Base-by-base conservation (phyloP, 768 basidiomycete genomes). In the Xerocomellus dryophilus region DNA sequence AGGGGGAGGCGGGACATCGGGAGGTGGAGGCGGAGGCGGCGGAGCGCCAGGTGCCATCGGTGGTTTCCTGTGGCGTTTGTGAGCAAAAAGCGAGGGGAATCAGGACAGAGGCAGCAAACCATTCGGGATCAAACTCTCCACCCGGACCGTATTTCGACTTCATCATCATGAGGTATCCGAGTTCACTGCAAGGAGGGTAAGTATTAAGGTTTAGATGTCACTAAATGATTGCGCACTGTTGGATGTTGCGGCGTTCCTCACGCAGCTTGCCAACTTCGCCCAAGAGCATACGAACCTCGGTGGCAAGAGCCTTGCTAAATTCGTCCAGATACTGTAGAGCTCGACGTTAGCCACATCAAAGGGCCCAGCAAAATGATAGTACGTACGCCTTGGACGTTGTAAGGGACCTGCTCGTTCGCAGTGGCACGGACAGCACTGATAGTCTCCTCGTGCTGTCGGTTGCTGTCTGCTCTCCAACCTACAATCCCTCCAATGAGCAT, bases 121-220 rank as follows among this genome's bases (percentile, higher is more conserved):
- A 93, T n/a, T 88, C 84, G 8, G 85, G 80, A 62, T 91, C 86
- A 63, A 88, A 93, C 67, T 90, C 86, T 47, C 91, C 91, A 51
- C 89, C 90, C n/a, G 89, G 84, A 6, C 85, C 85, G 60, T 90
- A 89, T 65, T 88, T 88, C 38, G 87, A 78, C 67, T 82, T 84
- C 77, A 86, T 76, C 60, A 77, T 75, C 55, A 93, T 69, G 23
- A 93, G 74, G 52, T 77, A 81, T 25, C 87, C 90, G 51, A 93
- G 77, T 75, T 92, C 88, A 61, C 90, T 91, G 58, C 11, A 29
- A 58, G 35, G 41, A 23, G 23, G 7, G 18, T 64, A 9, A 56
- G 51, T 12, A 50, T 48, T 31, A 50, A 15, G 56, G n/a, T 23
- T 36, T 43, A 36, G 17, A 34, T 27, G 2, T 45, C 10, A 18